A percentile compares a stretch with the other conserved stretches of the same genome.
phyloP scores from a whole-genome alignment of 305 asterid genomes.

The Fraxinus latifolia region DNA sequence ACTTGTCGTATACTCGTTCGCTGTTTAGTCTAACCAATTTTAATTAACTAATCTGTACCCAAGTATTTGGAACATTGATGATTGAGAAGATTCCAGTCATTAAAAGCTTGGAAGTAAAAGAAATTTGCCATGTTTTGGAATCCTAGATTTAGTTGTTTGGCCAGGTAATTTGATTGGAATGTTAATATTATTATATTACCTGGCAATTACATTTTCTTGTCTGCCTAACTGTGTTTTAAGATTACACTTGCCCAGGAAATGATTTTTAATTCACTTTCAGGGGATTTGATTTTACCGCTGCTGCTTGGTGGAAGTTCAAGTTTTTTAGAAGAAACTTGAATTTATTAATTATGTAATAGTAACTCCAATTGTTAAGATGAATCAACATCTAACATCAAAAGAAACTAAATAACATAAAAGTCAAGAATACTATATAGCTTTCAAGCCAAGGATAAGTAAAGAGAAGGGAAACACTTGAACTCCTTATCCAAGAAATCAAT shows the following conservation, averaged over 20 bases:
- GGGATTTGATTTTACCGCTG: neutral
- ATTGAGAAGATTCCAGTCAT: neutral
- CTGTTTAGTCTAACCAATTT: no score
- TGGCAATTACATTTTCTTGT: neutral
- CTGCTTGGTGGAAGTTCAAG: neutral
- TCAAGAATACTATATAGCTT: neutral
- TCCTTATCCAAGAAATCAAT: neutral
- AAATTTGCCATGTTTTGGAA: neutral
- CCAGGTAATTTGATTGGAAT: neutral
- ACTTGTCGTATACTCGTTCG: neutral
- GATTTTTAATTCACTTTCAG: neutral
- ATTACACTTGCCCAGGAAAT: slow-evolving; percentile 6
- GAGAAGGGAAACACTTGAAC: neutral
- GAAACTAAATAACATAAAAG: neutral
- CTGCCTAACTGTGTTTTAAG: neutral
- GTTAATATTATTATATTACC: neutral
- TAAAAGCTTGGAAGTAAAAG: neutral
- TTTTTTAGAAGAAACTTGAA: neutral
- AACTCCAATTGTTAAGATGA: neutral
- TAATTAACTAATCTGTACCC: no score
- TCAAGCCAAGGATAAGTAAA: neutral
- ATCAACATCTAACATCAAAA: neutral
- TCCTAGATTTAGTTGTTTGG: neutral
- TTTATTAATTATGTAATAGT: neutral
- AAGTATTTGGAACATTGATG: neutral